These are phyloP conservation scores for Coniophora puteana DNA, from an alignment of 1,284 basidiomycete genomes.

Conservation along the genomic window DNA sequence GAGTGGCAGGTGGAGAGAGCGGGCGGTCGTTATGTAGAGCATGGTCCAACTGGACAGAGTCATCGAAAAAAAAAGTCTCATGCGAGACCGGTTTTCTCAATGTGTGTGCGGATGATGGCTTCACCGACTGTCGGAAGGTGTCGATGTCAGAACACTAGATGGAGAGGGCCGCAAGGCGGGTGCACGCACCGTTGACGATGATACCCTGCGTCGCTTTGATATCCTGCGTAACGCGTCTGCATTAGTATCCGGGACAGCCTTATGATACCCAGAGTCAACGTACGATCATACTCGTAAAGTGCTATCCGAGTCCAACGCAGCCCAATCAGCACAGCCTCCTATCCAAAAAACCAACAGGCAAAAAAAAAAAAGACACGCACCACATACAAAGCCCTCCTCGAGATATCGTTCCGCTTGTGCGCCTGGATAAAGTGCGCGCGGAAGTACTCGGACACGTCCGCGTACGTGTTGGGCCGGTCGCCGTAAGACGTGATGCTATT, in stretches of 20 bases:
- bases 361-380: conserved; percentile 38
- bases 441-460: conserved; percentile 74
- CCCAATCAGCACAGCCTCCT: conserved; percentile 15
- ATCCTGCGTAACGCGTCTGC: conserved; percentile 42
- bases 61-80: conserved; percentile 18
- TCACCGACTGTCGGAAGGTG: conserved; percentile 45
- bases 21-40: too few relatives aligned
- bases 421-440: conserved; percentile 73
- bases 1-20: conserved; percentile 3
- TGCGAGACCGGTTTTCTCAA: conserved; percentile 49
- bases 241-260: conserved; percentile 5
- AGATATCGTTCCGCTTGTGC: conserved; percentile 61
- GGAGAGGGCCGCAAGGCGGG: conserved; percentile 1
- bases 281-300: conserved; percentile 76
- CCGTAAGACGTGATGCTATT: conserved; percentile 76
- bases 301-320: conserved; percentile 36
- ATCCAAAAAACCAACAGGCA: conserved; percentile 1
- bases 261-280: conserved; percentile 21
- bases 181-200: conserved; percentile 59
- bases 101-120: conserved; percentile 60
- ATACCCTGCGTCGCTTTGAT: conserved; percentile 72
- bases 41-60: too few relatives aligned
- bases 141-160: conserved; percentile 7
- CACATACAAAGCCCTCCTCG: conserved; percentile 55
- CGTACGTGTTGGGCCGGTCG: conserved; percentile 65